A percentile compares a stretch with the other conserved stretches of the same genome.
Evolutionary conservation across 805 yeast genomes (phyloP).

Genomic region (Cyberlindnera petersonii): DNA sequence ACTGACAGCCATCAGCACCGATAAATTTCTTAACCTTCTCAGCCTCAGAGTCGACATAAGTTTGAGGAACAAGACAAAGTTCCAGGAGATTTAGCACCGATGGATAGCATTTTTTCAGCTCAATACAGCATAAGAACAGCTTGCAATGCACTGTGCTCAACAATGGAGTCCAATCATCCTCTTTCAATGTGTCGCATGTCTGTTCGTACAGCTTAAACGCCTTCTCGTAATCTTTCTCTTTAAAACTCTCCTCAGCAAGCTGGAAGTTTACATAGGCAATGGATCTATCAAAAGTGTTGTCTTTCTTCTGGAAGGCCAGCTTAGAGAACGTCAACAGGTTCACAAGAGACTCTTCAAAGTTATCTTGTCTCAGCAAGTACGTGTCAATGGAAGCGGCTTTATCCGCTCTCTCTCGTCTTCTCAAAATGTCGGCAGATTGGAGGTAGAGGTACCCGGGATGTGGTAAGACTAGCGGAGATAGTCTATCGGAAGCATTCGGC

Average conservation of each 20-base stretch:
- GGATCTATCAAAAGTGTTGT: slow-evolving; percentile 34
- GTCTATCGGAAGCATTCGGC: slow-evolving; percentile 20
- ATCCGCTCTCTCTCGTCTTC: slow-evolving; percentile 19
- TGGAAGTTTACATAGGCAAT: slow-evolving; percentile 44
- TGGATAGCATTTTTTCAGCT: slow-evolving; percentile 31
- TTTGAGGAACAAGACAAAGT: slow-evolving; percentile 27
- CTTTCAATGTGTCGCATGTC: slow-evolving; percentile 34
- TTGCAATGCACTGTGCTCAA: slow-evolving; percentile 32
- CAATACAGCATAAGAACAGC: slow-evolving; percentile 36
- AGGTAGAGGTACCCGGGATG: slow-evolving; percentile 42
- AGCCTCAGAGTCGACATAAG: slow-evolving; percentile 2
- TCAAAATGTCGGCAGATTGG: slow-evolving; percentile 34
- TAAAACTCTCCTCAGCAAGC: slow-evolving; percentile 46
- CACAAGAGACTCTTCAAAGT: slow-evolving; percentile 19
- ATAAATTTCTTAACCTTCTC: slow-evolving; percentile 4
- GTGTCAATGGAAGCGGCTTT: slow-evolving; percentile 11
- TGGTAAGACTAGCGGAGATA: slow-evolving; percentile 34
- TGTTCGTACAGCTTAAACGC: slow-evolving; percentile 41
- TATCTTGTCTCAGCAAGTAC: slow-evolving; percentile 7
- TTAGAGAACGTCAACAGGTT: slow-evolving; percentile 35
- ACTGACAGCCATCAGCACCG: background rate
- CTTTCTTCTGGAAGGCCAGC: slow-evolving; percentile 34
- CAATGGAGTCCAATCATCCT: slow-evolving; percentile 40
- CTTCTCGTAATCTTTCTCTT: slow-evolving; percentile 32
- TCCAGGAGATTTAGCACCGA: slow-evolving; percentile 33